phyloP scores from a whole-genome alignment of 164 flowering plant species.

The Platanus orientalis region DNA sequence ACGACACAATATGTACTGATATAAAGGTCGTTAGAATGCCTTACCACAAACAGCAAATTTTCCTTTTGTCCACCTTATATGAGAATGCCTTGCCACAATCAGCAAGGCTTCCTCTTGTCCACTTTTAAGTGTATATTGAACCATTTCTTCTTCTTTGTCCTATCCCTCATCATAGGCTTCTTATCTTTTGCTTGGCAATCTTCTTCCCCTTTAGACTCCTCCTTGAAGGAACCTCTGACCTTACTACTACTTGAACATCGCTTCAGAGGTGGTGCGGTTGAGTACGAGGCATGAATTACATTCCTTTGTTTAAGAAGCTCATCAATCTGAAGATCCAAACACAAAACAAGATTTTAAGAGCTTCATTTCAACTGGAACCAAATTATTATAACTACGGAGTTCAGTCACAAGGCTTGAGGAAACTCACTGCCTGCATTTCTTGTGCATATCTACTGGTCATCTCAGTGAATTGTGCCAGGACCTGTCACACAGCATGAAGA shows the following conservation, averaged over 20 bases:
- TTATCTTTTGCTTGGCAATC: constrained; percentile 44
- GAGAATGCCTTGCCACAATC: constrained; percentile 15
- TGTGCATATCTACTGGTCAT: constrained; percentile 94
- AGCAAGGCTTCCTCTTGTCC: constrained; percentile 77
- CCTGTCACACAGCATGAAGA: constrained; percentile 38
- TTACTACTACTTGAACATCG: constrained; percentile 65
- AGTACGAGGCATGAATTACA: constrained; percentile 74
- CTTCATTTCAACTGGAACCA: not conserved
- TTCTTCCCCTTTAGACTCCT: constrained; percentile 48
- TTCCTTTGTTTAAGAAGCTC: constrained; percentile 81
- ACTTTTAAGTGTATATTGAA: constrained; percentile 72
- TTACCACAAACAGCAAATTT: no score
- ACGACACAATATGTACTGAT: no score
- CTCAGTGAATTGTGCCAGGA: constrained; percentile 85
- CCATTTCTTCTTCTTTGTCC: constrained; percentile 84
- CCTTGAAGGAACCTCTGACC: constrained; percentile 48
- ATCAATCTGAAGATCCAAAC: constrained; percentile 55
- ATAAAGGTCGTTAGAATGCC: not conserved
- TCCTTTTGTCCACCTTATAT: no score
- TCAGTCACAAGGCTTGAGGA: not conserved
- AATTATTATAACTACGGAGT: no score
- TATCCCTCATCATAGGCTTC: constrained; percentile 47
- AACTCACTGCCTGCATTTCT: constrained; percentile 87
- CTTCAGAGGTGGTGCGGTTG: constrained; percentile 55
- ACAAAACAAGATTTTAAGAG: not conserved